Base-by-base conservation (phyloP, 2,329 filamentous ascomycete species). In the Cordyceps pruinosa region DNA sequence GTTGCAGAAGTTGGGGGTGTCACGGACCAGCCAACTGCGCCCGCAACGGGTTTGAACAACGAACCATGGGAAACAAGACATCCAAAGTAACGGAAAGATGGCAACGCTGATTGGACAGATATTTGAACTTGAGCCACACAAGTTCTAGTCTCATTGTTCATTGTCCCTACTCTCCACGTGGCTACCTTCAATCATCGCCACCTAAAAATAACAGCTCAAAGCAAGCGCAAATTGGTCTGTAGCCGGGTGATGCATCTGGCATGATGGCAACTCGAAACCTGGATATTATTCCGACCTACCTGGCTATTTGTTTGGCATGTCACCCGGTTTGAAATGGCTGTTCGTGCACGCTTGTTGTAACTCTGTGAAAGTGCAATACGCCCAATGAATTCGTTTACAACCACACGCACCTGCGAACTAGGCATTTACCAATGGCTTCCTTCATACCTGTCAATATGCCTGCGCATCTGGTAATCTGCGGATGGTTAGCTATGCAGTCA, bases 21-120 rank as follows among this genome's bases (percentile, higher is more conserved):
- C 56, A 57, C 56, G 56, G 56, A 52, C 56, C 56, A 57, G 42
- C 13, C 48, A 51, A 46, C 56, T 57, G 48, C 56, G 48, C 56
- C 56, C 56, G 56, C 56, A 57, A 46, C 37, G 28, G 35, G 48
- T 17, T 51, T 26, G 47, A 51, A 51, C 47, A 57, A 52, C 48
- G 53, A 48, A 48, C 53, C 15, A 34, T 35, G 44, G 41, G 34
- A 48, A 56, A 47, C 21, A 56, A 23, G 26, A 48, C 53, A 42
- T 42, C 32, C 32, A 47, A 39, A 15, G 52, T 19, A 26, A 39
- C 45, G 35, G 45, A 48, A 56, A 48, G 25, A 48, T n/a, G 41
- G 42, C 10, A 26, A 25, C 15, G 12, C 21, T 57, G 41, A 52
- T 57, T 52, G 56, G 56, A 21, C 28, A 46, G 25, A 12, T 32